Base-by-base conservation (phyloP, 192 early-diverging fungal species). In the Linnemannia elongata region DNA sequence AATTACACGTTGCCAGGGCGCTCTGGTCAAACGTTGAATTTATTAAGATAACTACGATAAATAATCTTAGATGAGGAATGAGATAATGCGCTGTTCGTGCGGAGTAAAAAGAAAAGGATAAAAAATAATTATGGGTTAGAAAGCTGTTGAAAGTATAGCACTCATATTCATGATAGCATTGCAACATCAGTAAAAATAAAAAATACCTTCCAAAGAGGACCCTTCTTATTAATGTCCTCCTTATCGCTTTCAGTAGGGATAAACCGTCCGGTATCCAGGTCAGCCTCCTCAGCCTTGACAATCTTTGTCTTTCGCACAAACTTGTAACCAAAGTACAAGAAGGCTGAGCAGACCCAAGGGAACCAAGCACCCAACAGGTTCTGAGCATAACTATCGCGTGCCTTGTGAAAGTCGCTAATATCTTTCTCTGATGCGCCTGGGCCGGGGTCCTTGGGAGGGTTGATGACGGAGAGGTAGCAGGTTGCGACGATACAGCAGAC, bases 401-500 rank as follows among this genome's bases (percentile, higher is more conserved):
- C 68, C 57, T 54, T 49, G 18, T 72, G 33, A 52, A 44, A 79
- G n/a, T 4, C 54, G 39, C 10, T 72, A 8, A 72, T 42, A 39
- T 79, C 49, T 12, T 42, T 1, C 39, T 33, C 35, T 4, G 49
- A 27, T 1, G 77, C 77, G 39, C 35, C 77, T 22, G 77, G 20
- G n/a, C 77, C 82, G 0, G 49, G 72, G 87, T 88, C 87, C 73
- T 90, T 90, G 79, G 84, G 75, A 38, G 88, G 81, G 85, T 93
- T 91, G 90, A 91, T 94, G 22, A 82, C 84, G 18, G 92, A 81
- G 75, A 89, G 92, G 52, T 91, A 83, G 24, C 90, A 79, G 24
- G 78, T 79, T 20, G 70, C 87, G 42, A 94, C 18, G 36, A 94
- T 94, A 81, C 94, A 88, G 63, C 93, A 88, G 42, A 95, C 41